phyloP scores from a whole-genome alignment of 768 basidiomycete species.

The Cubamyces sp. region DNA sequence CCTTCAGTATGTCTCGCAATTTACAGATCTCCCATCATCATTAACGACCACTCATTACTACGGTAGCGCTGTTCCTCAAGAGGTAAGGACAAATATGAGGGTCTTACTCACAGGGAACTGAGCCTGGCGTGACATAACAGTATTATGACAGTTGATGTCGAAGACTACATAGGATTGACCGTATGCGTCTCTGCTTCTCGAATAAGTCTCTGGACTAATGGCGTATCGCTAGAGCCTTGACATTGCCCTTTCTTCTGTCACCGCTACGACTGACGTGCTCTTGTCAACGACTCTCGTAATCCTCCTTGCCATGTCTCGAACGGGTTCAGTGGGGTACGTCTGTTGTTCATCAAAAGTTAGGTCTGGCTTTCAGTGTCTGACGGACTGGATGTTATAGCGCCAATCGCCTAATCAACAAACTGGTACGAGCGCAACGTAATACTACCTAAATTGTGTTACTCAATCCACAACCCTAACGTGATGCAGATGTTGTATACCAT shows the following conservation, averaged over 20 bases:
- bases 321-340: constrained; percentile 14
- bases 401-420: constrained; percentile 22
- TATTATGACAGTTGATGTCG: constrained; percentile 6
- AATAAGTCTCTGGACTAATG: too few species aligned
- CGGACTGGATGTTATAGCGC: background rate
- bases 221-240: constrained; percentile 17
- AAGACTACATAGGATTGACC: constrained; percentile 10
- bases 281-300: constrained; percentile 15
- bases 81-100: background rate
- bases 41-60: too few species aligned
- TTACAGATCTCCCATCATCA: too few species aligned
- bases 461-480: background rate
- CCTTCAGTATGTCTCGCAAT: background rate
- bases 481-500: constrained; percentile 20
- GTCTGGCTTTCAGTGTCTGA: too few species aligned
- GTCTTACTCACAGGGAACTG: background rate
- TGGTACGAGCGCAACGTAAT: background rate
- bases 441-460: too few species aligned
- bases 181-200: too few species aligned
- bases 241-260: constrained; percentile 13
- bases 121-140: background rate
- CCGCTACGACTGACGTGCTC: constrained; percentile 17
- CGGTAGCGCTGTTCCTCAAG: constrained; percentile 13
- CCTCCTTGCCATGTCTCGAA: constrained; percentile 17
- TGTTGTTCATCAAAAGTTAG: too few species aligned